A percentile compares a stretch with the other conserved stretches of the same genome.
These are phyloP conservation scores for Saururus chinensis DNA, from an alignment of 164 flowering plant genomes.

Conservation along the genomic window DNA sequence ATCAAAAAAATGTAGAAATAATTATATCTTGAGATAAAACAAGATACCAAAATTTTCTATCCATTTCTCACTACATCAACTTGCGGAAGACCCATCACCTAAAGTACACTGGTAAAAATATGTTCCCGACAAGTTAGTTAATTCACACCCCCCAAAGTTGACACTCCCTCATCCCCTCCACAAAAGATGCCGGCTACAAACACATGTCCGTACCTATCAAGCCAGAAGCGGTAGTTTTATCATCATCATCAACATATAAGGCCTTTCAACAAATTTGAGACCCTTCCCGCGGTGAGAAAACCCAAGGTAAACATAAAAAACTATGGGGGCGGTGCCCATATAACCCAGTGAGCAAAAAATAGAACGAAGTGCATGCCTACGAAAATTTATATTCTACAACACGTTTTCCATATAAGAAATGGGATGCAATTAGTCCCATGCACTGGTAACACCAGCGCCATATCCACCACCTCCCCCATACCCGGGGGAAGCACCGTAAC, in stretches of 20 bases:
- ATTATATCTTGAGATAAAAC: neutral
- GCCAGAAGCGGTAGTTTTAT: no score
- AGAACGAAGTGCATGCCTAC: constrained; percentile 3
- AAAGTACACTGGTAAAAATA: neutral
- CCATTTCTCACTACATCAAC: neutral
- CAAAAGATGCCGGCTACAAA: neutral
- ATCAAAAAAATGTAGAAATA: no score
- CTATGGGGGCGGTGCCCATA: no score
- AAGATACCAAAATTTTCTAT: neutral
- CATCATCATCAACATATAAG: no score
- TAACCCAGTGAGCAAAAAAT: no score
- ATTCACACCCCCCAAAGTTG: neutral
- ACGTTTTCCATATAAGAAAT: constrained; percentile 1
- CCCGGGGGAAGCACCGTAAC: constrained; percentile 22
- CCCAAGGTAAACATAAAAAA: no score
- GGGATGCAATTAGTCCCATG: constrained; percentile 41
- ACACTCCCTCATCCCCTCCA: neutral
- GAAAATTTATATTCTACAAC: constrained; percentile 10
- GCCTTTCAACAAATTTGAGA: no score
- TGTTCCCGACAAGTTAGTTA: neutral
- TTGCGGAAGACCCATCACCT: neutral
- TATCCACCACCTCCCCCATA: constrained; percentile 14
- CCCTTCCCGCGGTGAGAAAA: no score
- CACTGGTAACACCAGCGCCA: constrained; percentile 22
- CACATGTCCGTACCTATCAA: no score